Base-by-base conservation (phyloP, 306 rosid genomes). In the Styphnolobium japonicum region DNA sequence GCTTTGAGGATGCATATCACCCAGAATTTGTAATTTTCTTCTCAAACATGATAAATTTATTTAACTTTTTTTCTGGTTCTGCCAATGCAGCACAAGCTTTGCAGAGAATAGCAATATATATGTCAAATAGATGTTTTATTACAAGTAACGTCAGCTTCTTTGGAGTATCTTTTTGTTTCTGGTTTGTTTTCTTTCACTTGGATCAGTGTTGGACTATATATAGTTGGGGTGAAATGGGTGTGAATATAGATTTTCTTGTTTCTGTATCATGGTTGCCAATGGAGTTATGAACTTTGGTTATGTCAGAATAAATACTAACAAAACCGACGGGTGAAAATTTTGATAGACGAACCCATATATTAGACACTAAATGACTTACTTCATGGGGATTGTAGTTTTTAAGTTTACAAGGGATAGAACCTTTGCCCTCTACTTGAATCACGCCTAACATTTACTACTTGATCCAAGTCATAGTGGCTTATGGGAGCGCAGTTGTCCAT, bases 21-120 rank as follows among this genome's bases (percentile, higher is more conserved):
- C 72, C 55, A 72, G 71, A 81, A 73, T 43, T 55, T 82, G 86
- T 85, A 84, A 67, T 79, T 75, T 80, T 76, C 71, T 56, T 79
- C 67, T 76, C 79, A 67, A 67, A 80, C 81, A 27, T 49, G 78
- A 83, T 79, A 86, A 27, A 77, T 71, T 73, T 82, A 61, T 88
- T 73, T 23, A 65, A 45, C 87, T n/a, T n/a, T 61, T 72, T 81
- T 75, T 69, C 31, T 78, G 57, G 65, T 68, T 42, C 87, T 77
- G 77, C 79, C 84, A 65, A 71, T 33, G 83, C 73, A 39, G 76
- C 82, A 82, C 81, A 83, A 75, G 85, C 76, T 45, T 85, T 83
- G 84, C 88, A 76, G 58, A 85, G 75, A 73, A 81, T 87, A 90
- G 81, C 85, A 64, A 65, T 73, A 83, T 77, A 81, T 75, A 77